phyloP scores from a whole-genome alignment of 2,329 filamentous ascomycete species.

The Alternaria gansuensis region DNA sequence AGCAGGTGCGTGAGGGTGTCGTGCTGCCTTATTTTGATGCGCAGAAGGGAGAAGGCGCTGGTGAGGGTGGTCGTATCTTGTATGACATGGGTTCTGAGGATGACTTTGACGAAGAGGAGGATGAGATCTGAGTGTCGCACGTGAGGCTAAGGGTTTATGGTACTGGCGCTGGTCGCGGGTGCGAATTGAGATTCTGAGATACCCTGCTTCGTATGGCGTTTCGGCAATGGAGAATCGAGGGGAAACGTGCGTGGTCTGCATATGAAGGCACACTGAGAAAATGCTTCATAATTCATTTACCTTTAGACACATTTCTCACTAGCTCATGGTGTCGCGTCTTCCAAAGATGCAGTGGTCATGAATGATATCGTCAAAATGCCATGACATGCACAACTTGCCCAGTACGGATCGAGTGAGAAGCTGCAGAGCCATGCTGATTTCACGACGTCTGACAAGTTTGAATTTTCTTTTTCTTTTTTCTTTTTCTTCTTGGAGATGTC shows the following conservation, averaged over 20 bases:
- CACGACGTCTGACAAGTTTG: background rate
- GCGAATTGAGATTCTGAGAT: conserved; percentile 12
- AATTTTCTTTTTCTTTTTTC: background rate
- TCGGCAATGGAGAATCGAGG: background rate
- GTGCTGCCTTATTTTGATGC: conserved; percentile 97
- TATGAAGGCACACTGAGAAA: background rate
- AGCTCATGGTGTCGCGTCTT: background rate
- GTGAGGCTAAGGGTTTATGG: background rate
- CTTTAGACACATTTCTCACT: background rate
- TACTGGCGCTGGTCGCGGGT: conserved; percentile 6
- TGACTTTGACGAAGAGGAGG: conserved; percentile 95
- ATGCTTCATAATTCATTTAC: background rate
- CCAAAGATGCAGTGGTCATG: background rate
- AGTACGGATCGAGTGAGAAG: too few species aligned
- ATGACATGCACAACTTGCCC: too few species aligned
- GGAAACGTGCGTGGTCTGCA: background rate
- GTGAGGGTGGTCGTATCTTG: conserved; percentile 89
- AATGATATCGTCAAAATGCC: background rate
- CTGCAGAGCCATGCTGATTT: background rate
- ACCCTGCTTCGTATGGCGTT: conserved; percentile 25
- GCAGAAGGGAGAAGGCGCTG: conserved; percentile 73
- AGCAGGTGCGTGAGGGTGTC: conserved; percentile 83
- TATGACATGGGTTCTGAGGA: conserved; percentile 98
- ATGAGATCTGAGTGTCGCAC: conserved; percentile 74
- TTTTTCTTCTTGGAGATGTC: too few species aligned